These are phyloP conservation scores for Cladosporium sp. DNA, from an alignment of 2,329 filamentous ascomycete genomes.

Conservation along the genomic window DNA sequence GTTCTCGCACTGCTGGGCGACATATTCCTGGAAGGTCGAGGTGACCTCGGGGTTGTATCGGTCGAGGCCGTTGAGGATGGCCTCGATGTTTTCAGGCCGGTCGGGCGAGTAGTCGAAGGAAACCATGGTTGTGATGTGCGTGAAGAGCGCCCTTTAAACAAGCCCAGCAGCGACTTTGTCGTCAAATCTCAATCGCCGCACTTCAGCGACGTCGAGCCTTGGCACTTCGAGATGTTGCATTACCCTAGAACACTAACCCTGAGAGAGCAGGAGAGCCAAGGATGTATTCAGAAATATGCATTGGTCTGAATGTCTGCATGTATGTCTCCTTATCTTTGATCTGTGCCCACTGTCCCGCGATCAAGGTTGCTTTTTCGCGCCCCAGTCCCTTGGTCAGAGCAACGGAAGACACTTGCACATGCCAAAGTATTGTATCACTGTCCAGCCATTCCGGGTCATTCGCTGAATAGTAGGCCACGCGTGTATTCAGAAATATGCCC, in stretches of 20 bases:
- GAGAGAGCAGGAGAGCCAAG: too few species aligned
- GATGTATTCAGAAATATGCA: background rate
- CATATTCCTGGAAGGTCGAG: conserved; percentile 88
- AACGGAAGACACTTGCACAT: background rate
- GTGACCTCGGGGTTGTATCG: conserved; percentile 99
- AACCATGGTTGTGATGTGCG: conserved; percentile 39
- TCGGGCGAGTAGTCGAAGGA: conserved; percentile 86
- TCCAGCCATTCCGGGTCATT: background rate
- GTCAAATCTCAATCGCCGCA: conserved; percentile 2
- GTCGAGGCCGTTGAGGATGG: conserved; percentile 95
- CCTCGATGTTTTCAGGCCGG: conserved; percentile 86
- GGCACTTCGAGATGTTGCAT: background rate
- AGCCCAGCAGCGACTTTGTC: background rate
- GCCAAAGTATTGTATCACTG: background rate
- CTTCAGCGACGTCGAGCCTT: background rate
- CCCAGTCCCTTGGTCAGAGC: too few species aligned
- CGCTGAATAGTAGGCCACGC: too few species aligned
- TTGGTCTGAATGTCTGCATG: background rate
- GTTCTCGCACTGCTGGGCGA: conserved; percentile 90
- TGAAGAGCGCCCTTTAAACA: conserved; percentile 8
- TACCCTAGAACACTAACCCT: background rate
- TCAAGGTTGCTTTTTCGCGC: too few species aligned
- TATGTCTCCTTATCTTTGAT: too few species aligned
- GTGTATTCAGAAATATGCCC: too few species aligned
- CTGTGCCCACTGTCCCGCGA: background rate